These are phyloP conservation scores for Hymenoscyphus repandus DNA, from an alignment of 2,329 filamentous ascomycete genomes.

Conservation along the genomic window DNA sequence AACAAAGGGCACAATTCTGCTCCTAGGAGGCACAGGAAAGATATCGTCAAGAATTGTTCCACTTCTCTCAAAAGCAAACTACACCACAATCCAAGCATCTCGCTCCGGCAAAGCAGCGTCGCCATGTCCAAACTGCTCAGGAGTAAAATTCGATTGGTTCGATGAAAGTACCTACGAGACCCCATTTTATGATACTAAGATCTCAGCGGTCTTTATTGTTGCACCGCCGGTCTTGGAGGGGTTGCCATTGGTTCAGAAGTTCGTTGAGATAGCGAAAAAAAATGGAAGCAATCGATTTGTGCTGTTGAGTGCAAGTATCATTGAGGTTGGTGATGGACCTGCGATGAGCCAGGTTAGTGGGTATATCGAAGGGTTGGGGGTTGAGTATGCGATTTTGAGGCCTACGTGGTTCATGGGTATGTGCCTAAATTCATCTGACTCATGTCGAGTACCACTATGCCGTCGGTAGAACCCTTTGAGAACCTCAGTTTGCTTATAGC, in stretches of 20 bases:
- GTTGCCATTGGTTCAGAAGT: constrained; percentile 33
- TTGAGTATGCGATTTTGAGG: constrained; percentile 40
- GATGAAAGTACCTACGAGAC: constrained; percentile 36
- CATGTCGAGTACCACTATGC: neutral
- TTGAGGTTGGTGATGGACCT: constrained; percentile 34
- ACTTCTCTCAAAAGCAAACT: constrained; percentile 29
- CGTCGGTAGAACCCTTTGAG: neutral
- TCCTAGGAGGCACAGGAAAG: constrained; percentile 43
- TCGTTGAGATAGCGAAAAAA: constrained; percentile 37
- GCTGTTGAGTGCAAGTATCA: constrained; percentile 36
- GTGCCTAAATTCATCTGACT: constrained; percentile 6
- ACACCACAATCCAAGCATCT: constrained; percentile 36
- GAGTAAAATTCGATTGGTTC: constrained; percentile 41
- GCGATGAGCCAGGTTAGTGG: constrained; percentile 35
- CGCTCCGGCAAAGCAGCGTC: constrained; percentile 30
- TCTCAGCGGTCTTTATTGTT: constrained; percentile 39
- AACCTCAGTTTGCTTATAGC: no score
- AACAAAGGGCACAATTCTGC: constrained; percentile 30
- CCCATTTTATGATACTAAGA: constrained; percentile 28
- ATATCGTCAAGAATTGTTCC: constrained; percentile 36
- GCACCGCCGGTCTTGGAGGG: constrained; percentile 33
- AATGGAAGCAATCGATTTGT: constrained; percentile 40
- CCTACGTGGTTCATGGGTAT: constrained; percentile 46
- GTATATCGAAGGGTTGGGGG: constrained; percentile 35
- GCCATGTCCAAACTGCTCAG: constrained; percentile 10